These are phyloP conservation scores for Solanum tacnaense DNA, from an alignment of 257 asterid genomes.

Conservation along the genomic window DNA sequence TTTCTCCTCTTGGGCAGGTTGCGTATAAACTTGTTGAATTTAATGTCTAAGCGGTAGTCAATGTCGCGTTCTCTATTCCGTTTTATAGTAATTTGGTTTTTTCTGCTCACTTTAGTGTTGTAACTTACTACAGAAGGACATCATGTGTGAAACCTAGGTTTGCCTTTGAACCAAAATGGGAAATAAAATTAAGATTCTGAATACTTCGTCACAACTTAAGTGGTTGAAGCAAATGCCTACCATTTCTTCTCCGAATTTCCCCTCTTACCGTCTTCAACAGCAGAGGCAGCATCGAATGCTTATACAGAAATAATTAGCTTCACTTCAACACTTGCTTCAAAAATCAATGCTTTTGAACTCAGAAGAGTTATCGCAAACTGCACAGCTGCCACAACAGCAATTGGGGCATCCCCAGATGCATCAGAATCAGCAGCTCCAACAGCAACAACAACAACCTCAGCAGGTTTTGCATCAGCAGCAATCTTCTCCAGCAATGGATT, in stretches of 20 bases:
- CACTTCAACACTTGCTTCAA: conserved; percentile 47
- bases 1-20: neutral
- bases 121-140: conserved; percentile 22
- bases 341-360: conserved; percentile 45
- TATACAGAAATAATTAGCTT: conserved; percentile 52
- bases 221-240: conserved; percentile 73
- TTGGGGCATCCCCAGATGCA: conserved; percentile 43
- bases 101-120: neutral
- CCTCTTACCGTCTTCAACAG: conserved; percentile 54
- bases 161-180: conserved; percentile 68
- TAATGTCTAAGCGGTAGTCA: neutral
- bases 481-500: conserved; percentile 57
- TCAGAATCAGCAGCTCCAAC: conserved; percentile 42
- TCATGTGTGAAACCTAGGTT: conserved; percentile 54
- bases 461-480: conserved; percentile 18
- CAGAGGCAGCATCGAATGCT: conserved; percentile 22
- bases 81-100: neutral
- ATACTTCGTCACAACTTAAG: conserved; percentile 52
- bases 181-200: conserved; percentile 48
- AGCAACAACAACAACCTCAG: conserved; percentile 17
- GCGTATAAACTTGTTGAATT: neutral
- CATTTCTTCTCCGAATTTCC: conserved; percentile 50
- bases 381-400: conserved; percentile 46
- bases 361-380: conserved; percentile 61
- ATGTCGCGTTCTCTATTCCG: neutral